Base-by-base conservation (phyloP, 345 rosid genomes). In the Syzygium jambos region DNA sequence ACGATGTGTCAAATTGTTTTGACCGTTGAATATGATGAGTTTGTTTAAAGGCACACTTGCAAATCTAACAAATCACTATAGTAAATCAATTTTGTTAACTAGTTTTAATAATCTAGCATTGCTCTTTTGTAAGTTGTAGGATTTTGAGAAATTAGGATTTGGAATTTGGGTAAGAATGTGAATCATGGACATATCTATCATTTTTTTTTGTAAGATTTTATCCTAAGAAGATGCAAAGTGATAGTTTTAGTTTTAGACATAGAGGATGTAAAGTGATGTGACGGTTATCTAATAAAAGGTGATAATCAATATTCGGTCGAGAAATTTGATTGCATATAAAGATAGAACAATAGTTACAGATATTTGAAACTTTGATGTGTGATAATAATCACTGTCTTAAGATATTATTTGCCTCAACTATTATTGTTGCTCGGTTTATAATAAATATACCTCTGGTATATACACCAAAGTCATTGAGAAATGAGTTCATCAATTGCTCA, bases 11-110 rank as follows among this genome's bases (percentile, higher is more conserved):
- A 13, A 61, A 61, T 61, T 15, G 13, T 12, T 61, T n/a, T n/a
- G 13, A 61, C 9, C 0, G 17, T 12, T 6, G 0, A 61, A n/a
- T 61, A n/a, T 12, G n/a, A 27, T 34, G 1, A 5, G 0, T 61
- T 61, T 61, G 34, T 61, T 3, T 61, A 3, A 27, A 61, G 34
- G 34, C 34, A 14, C 9, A n/a, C 30, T 12, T 2, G 17, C 17
- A 0, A 61, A 61, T n/a, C 0, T 61, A 4, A 3, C 34, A 61
- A 27, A 61, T 34, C 73, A 27, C 68, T 27, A 61, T 4, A 61
- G 14, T 30, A 61, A 2, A 61, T 61, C 4, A 1, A 12, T 27
- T 61, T 9, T n/a, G n/a, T n/a, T 61, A n/a, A 6, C 19, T 3
- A 3, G 73, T 12, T 19, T 61, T 61, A 13, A 13, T n/a, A 61